A percentile compares a stretch with the other conserved stretches of the same genome.
phyloP scores from a whole-genome alignment of 208 protist species.

The Crithidia expoeki region DNA sequence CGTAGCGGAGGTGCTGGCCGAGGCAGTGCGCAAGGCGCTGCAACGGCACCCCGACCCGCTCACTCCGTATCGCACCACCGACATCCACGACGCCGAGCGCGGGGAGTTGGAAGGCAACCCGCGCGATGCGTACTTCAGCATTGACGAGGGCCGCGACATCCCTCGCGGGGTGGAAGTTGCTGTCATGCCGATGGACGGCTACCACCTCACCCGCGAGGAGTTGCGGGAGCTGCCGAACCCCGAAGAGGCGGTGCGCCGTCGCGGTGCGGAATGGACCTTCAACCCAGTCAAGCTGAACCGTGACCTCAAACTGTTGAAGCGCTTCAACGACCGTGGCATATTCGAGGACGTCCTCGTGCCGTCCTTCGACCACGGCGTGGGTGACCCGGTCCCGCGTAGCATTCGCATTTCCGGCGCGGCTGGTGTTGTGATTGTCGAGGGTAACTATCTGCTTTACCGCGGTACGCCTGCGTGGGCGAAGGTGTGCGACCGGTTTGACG shows the following conservation, averaged over 20 bases:
- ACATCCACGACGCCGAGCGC: conserved; percentile 25
- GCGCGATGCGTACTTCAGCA: conserved; percentile 12
- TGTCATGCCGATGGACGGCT: conserved; percentile 87
- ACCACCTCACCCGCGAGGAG: conserved; percentile 65
- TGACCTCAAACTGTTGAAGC: conserved; percentile 53
- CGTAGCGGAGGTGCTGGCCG: conserved; percentile 43
- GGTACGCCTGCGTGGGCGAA: conserved; percentile 65
- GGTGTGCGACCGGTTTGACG: conserved; percentile 60
- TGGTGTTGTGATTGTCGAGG: conserved; percentile 71
- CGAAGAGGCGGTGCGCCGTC: conserved; percentile 55
- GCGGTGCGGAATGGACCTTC: conserved; percentile 87
- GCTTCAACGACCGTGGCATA: conserved; percentile 30
- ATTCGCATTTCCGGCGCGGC: conserved; percentile 51
- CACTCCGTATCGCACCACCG: conserved; percentile 1
- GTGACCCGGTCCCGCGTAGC: conserved; percentile 59
- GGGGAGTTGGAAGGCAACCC: not conserved
- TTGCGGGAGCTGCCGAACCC: conserved; percentile 63
- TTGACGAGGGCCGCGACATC: conserved; percentile 1
- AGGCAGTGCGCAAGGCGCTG: conserved; percentile 36
- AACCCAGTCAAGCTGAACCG: conserved; percentile 52
- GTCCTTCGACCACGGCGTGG: conserved; percentile 75
- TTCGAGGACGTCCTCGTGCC: conserved; percentile 69
- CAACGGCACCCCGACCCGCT: conserved; percentile 20
- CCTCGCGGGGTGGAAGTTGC: conserved; percentile 36
- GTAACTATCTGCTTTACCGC: conserved; percentile 78